These are phyloP conservation scores for Fusarium sp. DNA, from an alignment of 2,329 filamentous ascomycete genomes.

Conservation along the genomic window DNA sequence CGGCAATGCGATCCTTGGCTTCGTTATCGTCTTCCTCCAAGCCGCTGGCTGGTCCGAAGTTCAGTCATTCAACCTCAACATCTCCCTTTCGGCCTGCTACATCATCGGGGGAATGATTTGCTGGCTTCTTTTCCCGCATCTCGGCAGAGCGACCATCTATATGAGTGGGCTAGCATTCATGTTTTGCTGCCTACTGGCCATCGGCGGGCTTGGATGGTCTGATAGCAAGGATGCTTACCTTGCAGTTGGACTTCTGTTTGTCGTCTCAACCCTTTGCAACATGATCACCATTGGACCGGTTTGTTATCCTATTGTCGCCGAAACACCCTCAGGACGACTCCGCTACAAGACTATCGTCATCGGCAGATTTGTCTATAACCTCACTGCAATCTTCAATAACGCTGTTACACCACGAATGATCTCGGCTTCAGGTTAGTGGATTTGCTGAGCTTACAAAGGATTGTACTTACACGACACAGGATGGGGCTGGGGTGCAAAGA, in stretches of 20 bases:
- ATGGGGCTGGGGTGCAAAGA: not conserved
- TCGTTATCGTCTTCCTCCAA: not conserved
- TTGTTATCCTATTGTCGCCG: not conserved
- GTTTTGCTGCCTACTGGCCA: not conserved
- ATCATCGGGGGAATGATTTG: not conserved
- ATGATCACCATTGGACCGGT: not conserved
- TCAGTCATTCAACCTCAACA: not conserved
- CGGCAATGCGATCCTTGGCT: not conserved
- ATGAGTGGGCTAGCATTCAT: not conserved
- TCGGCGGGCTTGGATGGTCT: not conserved
- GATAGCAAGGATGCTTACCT: not conserved
- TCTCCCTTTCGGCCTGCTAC: not conserved
- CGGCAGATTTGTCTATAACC: not conserved
- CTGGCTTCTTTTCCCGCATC: not conserved
- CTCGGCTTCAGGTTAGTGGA: not conserved
- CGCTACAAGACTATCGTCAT: not conserved
- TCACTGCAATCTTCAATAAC: not conserved
- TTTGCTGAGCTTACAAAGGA: no score
- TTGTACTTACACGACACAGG: not conserved
- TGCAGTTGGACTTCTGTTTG: not conserved
- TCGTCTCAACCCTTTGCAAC: not conserved
- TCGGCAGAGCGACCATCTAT: not conserved
- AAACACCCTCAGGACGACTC: not conserved
- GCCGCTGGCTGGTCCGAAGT: not conserved
- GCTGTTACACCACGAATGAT: not conserved